Conservation (phyloP, 805 yeast genomes). For the Cyberlindnera euphorbiiphila region DNA sequence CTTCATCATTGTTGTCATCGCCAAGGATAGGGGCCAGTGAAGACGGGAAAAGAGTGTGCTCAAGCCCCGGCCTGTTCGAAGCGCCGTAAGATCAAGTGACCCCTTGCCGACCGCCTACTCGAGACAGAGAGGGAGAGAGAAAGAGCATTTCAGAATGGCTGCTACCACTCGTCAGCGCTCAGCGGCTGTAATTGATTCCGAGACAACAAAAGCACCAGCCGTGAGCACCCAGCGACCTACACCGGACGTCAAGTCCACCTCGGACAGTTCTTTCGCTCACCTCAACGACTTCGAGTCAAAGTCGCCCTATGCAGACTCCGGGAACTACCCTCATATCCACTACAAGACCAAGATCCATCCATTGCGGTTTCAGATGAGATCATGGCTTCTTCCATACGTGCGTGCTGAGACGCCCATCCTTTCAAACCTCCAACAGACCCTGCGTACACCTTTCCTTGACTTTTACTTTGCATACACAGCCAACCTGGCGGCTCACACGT, state of each 20-base stretch:
- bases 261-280: conserved; percentile 25
- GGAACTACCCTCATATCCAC: conserved; percentile 62
- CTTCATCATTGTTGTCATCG: too few species aligned
- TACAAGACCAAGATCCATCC: conserved; percentile 58
- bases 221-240: conserved; percentile 9
- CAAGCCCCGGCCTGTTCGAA: too few species aligned
- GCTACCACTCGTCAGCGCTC: conserved; percentile 2
- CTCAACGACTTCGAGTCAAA: conserved; percentile 26
- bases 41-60: too few species aligned
- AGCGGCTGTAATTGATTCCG: conserved; percentile 1
- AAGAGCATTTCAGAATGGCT: too few species aligned
- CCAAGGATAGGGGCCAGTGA: too few species aligned
- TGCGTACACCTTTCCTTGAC: conserved; percentile 54
- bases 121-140: background rate
- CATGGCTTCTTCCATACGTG: conserved; percentile 49
- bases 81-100: too few species aligned
- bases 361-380: conserved; percentile 51
- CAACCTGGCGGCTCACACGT: conserved; percentile 87
- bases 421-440: conserved; percentile 47
- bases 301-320: conserved; percentile 54
- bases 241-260: conserved; percentile 4
- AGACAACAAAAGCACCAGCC: background rate
- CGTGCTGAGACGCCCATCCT: conserved; percentile 62
- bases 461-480: conserved; percentile 84
- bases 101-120: background rate